Base-by-base conservation (phyloP, 1,284 basidiomycete species). In the Cutaneotrichosporon daszewskae region DNA sequence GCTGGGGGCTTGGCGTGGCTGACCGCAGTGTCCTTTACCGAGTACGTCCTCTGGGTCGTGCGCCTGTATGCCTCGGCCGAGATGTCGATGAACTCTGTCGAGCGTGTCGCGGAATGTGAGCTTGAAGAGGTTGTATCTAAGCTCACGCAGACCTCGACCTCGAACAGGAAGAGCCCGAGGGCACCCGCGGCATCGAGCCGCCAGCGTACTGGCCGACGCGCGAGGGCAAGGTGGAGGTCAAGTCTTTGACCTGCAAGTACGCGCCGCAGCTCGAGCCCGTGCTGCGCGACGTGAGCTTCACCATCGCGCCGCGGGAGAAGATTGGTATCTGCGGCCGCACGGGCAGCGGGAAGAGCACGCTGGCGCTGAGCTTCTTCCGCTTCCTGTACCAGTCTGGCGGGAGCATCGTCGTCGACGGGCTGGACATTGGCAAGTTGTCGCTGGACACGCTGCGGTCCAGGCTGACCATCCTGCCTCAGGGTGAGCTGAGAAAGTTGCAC, bases 321-420 rank as follows among this genome's bases (percentile, higher is more conserved):
- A 70, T 78, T 23, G 77, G 76, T 12, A 72, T 78, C 24, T 75
- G 75, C 29, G 77, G 77, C 4, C 58, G 75, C 13, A 77, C 76
- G 0, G 75, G 75, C 26, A 64, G 59, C 49, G 72, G 67, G 3
- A 68, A 67, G 51, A 58, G 54, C 31, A 66, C 70, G 23, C 60
- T 75, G 1, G 74, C 72, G 1, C 55, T 75, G 2, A 72, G 69
- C 1, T 73, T 75, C 62, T 75, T 75, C 69, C 66, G 74, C 12
- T 75, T 75, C 57, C 59, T 75, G 47, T 68, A 74, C 47, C 69
- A 72, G 25, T 58, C 61, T 19, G 38, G 55, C 4, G 74, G 74
- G 0, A 53, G 51, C 5, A 75, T 76, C 40, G 42, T 57, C 11
- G 73, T 75, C 36, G 75, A 75, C 41, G 72, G 73, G 0, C 45